Conservation (phyloP, 176 grass and related monocot genomes). For the Juncus effusus region DNA sequence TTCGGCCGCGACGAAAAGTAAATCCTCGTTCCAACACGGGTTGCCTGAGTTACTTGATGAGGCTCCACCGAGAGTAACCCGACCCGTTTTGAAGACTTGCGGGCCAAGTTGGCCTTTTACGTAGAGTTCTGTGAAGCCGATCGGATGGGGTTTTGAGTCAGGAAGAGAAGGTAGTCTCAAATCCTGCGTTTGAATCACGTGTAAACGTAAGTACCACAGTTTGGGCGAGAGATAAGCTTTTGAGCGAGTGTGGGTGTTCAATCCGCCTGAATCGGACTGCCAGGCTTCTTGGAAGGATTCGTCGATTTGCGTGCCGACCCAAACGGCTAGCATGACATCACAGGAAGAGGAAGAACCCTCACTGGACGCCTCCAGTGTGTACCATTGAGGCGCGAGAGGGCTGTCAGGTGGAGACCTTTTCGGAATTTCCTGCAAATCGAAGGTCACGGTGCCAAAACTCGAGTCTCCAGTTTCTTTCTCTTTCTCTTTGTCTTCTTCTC, state of each 20-base stretch:
- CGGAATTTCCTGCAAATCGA: slow-evolving; percentile 79
- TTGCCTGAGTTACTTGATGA: slow-evolving; percentile 57
- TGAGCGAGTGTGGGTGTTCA: slow-evolving; percentile 70
- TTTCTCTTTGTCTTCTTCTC: slow-evolving; percentile 29
- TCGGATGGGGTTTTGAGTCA: slow-evolving; percentile 49
- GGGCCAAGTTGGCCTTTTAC: slow-evolving; percentile 79
- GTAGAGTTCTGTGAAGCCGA: slow-evolving; percentile 51
- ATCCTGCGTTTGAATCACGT: slow-evolving; percentile 92
- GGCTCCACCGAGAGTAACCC: slow-evolving; percentile 51
- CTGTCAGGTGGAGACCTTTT: slow-evolving; percentile 85
- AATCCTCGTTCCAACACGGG: slow-evolving; percentile 94
- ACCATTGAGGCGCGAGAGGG: slow-evolving; percentile 95
- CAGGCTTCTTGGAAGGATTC: slow-evolving; percentile 97
- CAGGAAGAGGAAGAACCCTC: slow-evolving; percentile 29
- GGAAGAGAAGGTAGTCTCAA: slow-evolving; percentile 45
- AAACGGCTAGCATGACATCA: slow-evolving; percentile 91
- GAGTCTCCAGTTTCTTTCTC: slow-evolving; percentile 36
- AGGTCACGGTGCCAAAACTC: slow-evolving; percentile 58
- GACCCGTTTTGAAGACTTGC: slow-evolving; percentile 84
- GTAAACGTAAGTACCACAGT: slow-evolving; percentile 88
- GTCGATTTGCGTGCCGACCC: slow-evolving; percentile 93
- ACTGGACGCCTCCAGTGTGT: slow-evolving; percentile 59
- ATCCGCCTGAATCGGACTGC: slow-evolving; percentile 89
- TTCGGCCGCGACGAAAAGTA: slow-evolving; percentile 89
- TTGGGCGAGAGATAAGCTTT: slow-evolving; percentile 95